Evolutionary conservation across 2,329 filamentous ascomycete genomes (phyloP), one percentile per base, ranked within the genome.

Genomic region (Hymenoscyphus occultus): DNA sequence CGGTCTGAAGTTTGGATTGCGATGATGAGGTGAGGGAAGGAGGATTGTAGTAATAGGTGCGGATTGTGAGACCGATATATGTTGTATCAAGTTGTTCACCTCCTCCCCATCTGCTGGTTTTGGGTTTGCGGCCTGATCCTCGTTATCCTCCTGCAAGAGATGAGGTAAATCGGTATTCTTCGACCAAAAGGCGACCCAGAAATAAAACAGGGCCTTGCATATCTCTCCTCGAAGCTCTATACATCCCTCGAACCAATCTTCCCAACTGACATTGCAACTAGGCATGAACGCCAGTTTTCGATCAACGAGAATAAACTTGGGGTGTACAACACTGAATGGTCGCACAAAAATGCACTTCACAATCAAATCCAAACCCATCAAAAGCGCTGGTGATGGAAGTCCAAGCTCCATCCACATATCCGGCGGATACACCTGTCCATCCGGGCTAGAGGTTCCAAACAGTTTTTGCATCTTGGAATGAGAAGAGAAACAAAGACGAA

Each of bases 271-370:
- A 71, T 96, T 96, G 76, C 90, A 93, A 71, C 89, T 92, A 0
- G 91, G 91, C 10, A 95, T 76, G 71, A 89, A 88, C 0, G 89
- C 89, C 2, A 78, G 81, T 39, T 80, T 76, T 0, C 88, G 83
- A 74, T 96, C 92, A 0, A 94, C 76, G 14, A 95, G 81, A 45
- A 94, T 81, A 70, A 91, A 94, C 72, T 96, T 96, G 0, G 91
- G 89, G 74, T 96, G 92, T 86, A 95, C 90, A n/a, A 96, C 89
- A 72, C 90, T 92, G 66, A 95, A 87, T 0, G 92, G 92, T 2
- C 88, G 80, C 68, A 94, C 86, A 76, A 96, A 96, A 7, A 94
- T 80, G 68, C 87, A 92, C 79, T 92, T 93, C 64, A 93, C 85
- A 0, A 82, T 80, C 40, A 96, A 73, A 61, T 93, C 84, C 19